Conservation (phyloP, 495 filamentous ascomycete species). For the Stereocaulon alpinum region DNA sequence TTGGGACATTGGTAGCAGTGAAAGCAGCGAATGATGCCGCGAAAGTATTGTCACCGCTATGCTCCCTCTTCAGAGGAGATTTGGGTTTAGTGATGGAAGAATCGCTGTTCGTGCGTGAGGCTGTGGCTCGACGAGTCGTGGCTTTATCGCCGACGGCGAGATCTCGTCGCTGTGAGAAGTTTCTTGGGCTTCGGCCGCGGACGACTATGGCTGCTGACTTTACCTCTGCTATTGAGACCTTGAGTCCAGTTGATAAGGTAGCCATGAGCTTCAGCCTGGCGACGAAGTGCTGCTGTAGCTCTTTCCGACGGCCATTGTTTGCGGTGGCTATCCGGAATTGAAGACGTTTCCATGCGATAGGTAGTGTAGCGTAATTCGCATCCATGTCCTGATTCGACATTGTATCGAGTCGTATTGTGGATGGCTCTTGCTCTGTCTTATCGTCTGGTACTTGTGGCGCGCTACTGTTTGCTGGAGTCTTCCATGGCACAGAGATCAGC, state of each 20-base stretch:
- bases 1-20: constrained; percentile 10
- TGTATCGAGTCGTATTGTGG: constrained; percentile 60
- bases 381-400: constrained; percentile 67
- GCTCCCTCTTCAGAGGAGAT: constrained; percentile 48
- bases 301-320: constrained; percentile 69
- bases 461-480: constrained; percentile 59
- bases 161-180: constrained; percentile 70
- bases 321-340: constrained; percentile 91
- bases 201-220: constrained; percentile 69
- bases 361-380: constrained; percentile 66
- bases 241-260: constrained; percentile 57
- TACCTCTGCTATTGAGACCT: constrained; percentile 58
- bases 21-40: constrained; percentile 27
- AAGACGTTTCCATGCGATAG: constrained; percentile 80
- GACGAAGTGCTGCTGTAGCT: constrained; percentile 74
- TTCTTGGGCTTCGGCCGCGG: constrained; percentile 65
- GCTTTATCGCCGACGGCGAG: constrained; percentile 62
- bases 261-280: constrained; percentile 63
- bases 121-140: constrained; percentile 47
- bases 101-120: constrained; percentile 38
- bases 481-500: constrained; percentile 90
- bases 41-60: constrained; percentile 32
- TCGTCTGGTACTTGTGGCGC: constrained; percentile 42
- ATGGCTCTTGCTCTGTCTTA: constrained; percentile 56
- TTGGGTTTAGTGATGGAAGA: constrained; percentile 37